Evolutionary conservation across 768 basidiomycete genomes (phyloP).

Genomic region (Termitomyces eurrhizus): DNA sequence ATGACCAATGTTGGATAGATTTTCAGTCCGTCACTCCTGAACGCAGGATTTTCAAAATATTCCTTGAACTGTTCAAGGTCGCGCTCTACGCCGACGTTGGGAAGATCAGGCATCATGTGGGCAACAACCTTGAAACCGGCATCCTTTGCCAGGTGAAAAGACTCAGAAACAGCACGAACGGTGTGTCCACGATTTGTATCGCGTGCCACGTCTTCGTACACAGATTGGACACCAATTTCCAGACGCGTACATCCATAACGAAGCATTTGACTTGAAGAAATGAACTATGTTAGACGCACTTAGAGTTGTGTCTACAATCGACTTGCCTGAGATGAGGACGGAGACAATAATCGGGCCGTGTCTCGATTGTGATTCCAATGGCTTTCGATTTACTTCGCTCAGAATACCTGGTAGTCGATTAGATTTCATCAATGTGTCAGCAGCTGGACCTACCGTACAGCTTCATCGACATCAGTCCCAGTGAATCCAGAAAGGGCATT

Average conservation of each 20-base stretch:
- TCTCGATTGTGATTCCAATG: constrained; percentile 99
- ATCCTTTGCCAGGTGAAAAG: constrained; percentile 97
- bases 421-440: background rate
- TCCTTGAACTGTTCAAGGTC: constrained; percentile 99
- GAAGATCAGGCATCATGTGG: constrained; percentile 99
- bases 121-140: constrained; percentile 99
- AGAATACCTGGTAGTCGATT: constrained; percentile 58
- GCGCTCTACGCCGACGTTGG: constrained; percentile 95
- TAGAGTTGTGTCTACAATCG: background rate
- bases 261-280: constrained; percentile 80
- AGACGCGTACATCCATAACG: constrained; percentile 98
- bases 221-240: constrained; percentile 98
- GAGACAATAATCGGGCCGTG: constrained; percentile 95
- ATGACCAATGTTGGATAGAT: constrained; percentile 99
- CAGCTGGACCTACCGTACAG: constrained; percentile 58
- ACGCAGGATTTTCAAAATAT: constrained; percentile 98
- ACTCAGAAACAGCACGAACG: constrained; percentile 93
- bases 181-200: constrained; percentile 99
- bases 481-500: constrained; percentile 96
- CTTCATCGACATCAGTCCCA: constrained; percentile 91
- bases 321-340: constrained; percentile 87
- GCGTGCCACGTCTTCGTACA: constrained; percentile 98
- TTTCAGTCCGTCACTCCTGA: constrained; percentile 95
- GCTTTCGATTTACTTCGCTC: constrained; percentile 98
- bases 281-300: background rate